Base-by-base conservation (phyloP, 2,329 filamentous ascomycete genomes). In the Sphaceloma murrayae region DNA sequence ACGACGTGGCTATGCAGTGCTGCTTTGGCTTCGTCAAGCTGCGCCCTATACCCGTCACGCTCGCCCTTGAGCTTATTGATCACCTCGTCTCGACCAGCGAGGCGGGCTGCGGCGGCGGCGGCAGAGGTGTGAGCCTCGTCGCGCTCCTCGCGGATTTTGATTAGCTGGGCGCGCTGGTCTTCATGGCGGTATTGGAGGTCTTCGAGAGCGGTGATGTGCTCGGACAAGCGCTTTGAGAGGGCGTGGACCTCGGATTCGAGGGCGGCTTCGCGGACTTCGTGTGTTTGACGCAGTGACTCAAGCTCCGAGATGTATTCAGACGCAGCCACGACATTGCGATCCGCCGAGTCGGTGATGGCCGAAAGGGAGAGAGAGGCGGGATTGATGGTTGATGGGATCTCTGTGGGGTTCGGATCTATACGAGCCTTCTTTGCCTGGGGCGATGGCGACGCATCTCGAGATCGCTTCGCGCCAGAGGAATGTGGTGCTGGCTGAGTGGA, bases 271-370 rank as follows among this genome's bases (percentile, higher is more conserved):
- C 11, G 27, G 3, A 34, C 31, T 30, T 44, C 40, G 18, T 45
- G 42, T 22, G 43, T 16, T 1, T 43, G 17, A 18, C 31, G 34
- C 5, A 47, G 21, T 13, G 40, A 22, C 13, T 33, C 38, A 7
- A 43, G 13, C 8, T 47, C 34, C 3, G 34, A 30, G 2, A 34
- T 21, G 21, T 43, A 34, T 43, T 43, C 38, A 7, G 34, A 33
- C 2, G 26, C 26, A 6, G 27, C 30, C 5, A 47, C 9, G 6
- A 5, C 54, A 4, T 56, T 57, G 8, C 57, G 55, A 6, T 57
- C 58, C 45, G 66, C 55, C 0, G 65, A 68, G 48, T 68, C 64
- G 46, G 63, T 69, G 36, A 67, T 53, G 18, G 61, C 63, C 1
- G 63, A 66, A 16, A 62, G 49, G 5, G 65, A 62, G 16, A 59